Conservation (phyloP, 768 basidiomycete genomes). For the Amanita subjunquillea region DNA sequence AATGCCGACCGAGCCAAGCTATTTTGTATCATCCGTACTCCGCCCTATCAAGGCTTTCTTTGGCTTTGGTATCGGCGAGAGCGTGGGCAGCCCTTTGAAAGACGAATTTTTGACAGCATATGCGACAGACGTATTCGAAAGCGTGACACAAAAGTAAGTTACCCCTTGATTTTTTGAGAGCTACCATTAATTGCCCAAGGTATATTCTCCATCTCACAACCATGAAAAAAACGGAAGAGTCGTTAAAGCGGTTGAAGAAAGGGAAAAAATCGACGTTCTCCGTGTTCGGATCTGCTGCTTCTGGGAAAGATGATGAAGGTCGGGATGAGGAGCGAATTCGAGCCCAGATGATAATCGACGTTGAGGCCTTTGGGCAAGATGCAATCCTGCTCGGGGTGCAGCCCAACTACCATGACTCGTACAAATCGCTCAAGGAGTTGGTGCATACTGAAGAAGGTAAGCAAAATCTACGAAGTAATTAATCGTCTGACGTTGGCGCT, state of each 20-base stretch:
- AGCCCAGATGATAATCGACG: conserved; percentile 76
- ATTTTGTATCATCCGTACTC: conserved; percentile 75
- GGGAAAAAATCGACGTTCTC: conserved; percentile 73
- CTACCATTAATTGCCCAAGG: conserved; percentile 24
- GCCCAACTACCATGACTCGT: conserved; percentile 41
- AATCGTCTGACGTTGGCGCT: not conserved
- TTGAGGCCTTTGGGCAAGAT: conserved; percentile 75
- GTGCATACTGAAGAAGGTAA: conserved; percentile 36
- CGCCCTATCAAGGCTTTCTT: conserved; percentile 75
- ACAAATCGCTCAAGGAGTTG: conserved; percentile 46
- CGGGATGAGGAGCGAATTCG: conserved; percentile 86
- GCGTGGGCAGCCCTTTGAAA: conserved; percentile 50
- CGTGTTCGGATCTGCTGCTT: conserved; percentile 50
- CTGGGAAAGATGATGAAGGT: conserved; percentile 52
- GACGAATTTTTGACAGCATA: conserved; percentile 39
- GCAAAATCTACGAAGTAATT: not conserved
- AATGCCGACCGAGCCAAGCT: conserved; percentile 68
- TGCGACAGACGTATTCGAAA: conserved; percentile 58
- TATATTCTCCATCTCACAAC: conserved; percentile 72
- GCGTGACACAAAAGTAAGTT: conserved; percentile 52
- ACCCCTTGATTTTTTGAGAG: not conserved
- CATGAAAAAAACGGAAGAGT: conserved; percentile 91
- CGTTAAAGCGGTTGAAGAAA: conserved; percentile 77
- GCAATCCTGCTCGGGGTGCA: conserved; percentile 61
- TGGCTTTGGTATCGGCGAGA: conserved; percentile 42